Evolutionary conservation across 2,329 filamentous ascomycete species (phyloP).

Genomic region (Nothophaeocryptopus gaeumannii): DNA sequence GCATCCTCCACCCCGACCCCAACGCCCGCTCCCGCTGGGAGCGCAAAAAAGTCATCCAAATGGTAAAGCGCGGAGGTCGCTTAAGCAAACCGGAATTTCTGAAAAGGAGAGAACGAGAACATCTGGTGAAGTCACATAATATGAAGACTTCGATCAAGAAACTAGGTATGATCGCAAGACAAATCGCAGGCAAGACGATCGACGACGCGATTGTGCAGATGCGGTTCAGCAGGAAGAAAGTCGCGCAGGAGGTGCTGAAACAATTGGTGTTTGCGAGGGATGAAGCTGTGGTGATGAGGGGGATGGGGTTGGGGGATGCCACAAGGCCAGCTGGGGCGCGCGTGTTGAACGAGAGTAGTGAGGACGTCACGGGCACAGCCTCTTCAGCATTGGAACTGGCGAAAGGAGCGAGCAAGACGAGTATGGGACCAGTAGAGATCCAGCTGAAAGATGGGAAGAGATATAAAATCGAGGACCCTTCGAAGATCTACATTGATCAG

Average conservation of each 20-base stretch:
- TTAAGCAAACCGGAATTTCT: constrained; percentile 66
- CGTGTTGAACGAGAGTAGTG: constrained; percentile 12
- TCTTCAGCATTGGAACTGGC: constrained; percentile 2
- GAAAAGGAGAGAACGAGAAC: constrained; percentile 61
- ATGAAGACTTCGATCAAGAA: constrained; percentile 91
- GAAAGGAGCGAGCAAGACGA: background rate
- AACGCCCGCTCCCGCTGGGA: constrained; percentile 70
- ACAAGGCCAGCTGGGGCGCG: constrained; percentile 18
- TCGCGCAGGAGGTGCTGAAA: constrained; percentile 72
- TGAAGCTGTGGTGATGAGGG: constrained; percentile 71
- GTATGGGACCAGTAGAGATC: constrained; percentile 53
- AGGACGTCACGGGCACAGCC: constrained; percentile 8
- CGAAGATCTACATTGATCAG: constrained; percentile 84
- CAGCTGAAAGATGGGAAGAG: constrained; percentile 72
- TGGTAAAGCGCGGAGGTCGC: constrained; percentile 66
- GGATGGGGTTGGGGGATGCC: constrained; percentile 69
- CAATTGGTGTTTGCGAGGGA: constrained; percentile 81
- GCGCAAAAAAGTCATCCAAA: constrained; percentile 76
- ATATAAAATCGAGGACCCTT: constrained; percentile 68
- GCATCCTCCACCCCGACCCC: constrained; percentile 73
- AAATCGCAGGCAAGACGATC: constrained; percentile 90
- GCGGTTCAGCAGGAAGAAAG: constrained; percentile 92
- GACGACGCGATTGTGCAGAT: constrained; percentile 94
- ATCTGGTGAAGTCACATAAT: constrained; percentile 61
- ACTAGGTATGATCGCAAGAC: constrained; percentile 76